Conservation (phyloP, 2,329 filamentous ascomycete species). For the Thielaviopsis ethacetica region DNA sequence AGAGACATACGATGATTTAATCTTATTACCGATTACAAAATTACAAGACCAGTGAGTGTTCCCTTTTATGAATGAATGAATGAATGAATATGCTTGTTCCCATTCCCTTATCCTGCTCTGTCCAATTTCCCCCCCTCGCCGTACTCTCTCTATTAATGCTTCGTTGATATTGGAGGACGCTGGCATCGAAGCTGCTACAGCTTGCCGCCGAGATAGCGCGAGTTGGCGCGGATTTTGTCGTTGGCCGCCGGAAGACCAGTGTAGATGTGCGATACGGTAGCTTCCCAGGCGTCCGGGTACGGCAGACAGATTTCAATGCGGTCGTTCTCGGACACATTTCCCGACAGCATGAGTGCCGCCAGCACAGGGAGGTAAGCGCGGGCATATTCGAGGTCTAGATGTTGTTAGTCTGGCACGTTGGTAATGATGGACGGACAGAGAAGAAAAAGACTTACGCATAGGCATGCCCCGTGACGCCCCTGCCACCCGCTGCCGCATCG, state of each 20-base stretch:
- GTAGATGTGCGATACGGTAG: conserved; percentile 39
- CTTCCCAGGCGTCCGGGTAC: conserved; percentile 36
- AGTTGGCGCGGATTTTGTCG: conserved; percentile 32
- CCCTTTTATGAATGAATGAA: too few relatives aligned
- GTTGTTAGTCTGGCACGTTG: conserved; percentile 6
- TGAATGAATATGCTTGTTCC: too few relatives aligned
- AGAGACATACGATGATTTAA: too few relatives aligned
- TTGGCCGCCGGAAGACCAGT: conserved; percentile 31
- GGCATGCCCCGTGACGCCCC: conserved; percentile 22
- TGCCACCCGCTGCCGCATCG: not conserved
- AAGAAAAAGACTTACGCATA: conserved; percentile 26
- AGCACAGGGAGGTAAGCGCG: conserved; percentile 35
- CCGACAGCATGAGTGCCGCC: conserved; percentile 36
- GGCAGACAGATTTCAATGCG: conserved; percentile 41
- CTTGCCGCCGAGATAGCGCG: conserved; percentile 37
- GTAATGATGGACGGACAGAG: conserved; percentile 1
- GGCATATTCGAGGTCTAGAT: conserved; percentile 30
- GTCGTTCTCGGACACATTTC: conserved; percentile 34
- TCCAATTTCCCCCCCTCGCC: not conserved
- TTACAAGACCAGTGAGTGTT: too few relatives aligned
- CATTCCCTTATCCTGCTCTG: not conserved
- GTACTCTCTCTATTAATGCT: not conserved
- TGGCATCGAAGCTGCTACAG: conserved; percentile 16
- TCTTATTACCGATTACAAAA: too few relatives aligned
- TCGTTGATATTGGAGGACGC: not conserved